Conservation (phyloP, 352 stramenopile species). For the Poterioochromonas sp. region DNA sequence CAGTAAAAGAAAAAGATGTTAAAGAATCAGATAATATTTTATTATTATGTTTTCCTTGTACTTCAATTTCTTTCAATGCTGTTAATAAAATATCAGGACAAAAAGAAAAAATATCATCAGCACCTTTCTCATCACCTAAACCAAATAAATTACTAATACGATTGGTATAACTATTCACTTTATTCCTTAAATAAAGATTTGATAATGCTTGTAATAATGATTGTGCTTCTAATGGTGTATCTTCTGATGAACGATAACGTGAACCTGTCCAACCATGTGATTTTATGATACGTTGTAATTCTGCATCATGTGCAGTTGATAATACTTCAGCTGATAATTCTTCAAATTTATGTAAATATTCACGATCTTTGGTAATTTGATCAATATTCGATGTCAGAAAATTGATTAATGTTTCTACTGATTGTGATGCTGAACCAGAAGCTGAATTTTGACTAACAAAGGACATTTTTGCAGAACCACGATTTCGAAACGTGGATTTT, state of each 20-base stretch:
- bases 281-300: conserved; percentile 12
- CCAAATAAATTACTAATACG: conserved; percentile 11
- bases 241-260: not conserved
- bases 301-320: not conserved
- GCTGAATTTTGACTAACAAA: too few species aligned
- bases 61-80: not conserved
- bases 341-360: conserved; percentile 16
- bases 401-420: conserved; percentile 26
- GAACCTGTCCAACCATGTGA: conserved; percentile 23
- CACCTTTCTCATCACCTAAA: not conserved
- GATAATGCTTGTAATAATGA: conserved; percentile 23
- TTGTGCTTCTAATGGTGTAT: not conserved
- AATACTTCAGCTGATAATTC: conserved; percentile 6
- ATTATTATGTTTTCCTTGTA: not conserved
- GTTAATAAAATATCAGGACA: conserved; percentile 25
- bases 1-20: not conserved
- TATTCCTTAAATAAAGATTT: conserved; percentile 15
- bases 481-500: not conserved
- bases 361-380: not conserved
- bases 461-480: not conserved
- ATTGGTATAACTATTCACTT: not conserved
- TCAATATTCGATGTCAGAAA: not conserved
- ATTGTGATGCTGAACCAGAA: too few species aligned
- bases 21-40: too few species aligned
- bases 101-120: conserved; percentile 23